phyloP scores from a whole-genome alignment of 148 eudicot genomes.

The Chenopodium album region DNA sequence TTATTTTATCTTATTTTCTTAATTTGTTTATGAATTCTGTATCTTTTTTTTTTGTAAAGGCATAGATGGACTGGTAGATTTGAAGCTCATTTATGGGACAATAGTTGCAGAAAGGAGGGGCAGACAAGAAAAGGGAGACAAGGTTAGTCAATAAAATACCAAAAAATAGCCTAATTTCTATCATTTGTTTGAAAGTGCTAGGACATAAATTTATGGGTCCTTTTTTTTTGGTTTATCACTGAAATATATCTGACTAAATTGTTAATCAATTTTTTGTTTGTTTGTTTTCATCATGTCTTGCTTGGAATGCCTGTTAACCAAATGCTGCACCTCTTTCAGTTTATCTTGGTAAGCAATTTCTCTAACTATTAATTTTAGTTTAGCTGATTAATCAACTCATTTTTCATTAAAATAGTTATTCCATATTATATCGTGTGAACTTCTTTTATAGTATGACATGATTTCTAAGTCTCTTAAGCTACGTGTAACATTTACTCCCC shows the following conservation, averaged over 20 bases:
- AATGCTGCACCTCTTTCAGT: constrained; percentile 45
- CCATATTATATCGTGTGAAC: too few species aligned
- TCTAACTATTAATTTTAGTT: neutral
- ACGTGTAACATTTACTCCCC: too few species aligned
- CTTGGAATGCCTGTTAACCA: constrained; percentile 37
- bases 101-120: constrained; percentile 86
- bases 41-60: constrained; percentile 26
- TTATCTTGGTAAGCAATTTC: constrained; percentile 76
- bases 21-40: neutral
- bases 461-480: too few species aligned
- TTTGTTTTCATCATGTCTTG: constrained; percentile 37
- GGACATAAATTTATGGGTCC: constrained; percentile 19
- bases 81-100: constrained; percentile 95
- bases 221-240: neutral
- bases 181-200: neutral
- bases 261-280: constrained; percentile 15
- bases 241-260: constrained; percentile 29
- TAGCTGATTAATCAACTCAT: too few species aligned
- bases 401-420: too few species aligned
- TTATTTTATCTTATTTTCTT: neutral
- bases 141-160: constrained; percentile 50
- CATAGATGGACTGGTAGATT: constrained; percentile 96
- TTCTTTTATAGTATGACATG: too few species aligned
- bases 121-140: constrained; percentile 92
- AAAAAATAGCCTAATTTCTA: neutral